phyloP scores from a whole-genome alignment of 805 yeast genomes.

The Cyberlindnera euphorbiae region DNA sequence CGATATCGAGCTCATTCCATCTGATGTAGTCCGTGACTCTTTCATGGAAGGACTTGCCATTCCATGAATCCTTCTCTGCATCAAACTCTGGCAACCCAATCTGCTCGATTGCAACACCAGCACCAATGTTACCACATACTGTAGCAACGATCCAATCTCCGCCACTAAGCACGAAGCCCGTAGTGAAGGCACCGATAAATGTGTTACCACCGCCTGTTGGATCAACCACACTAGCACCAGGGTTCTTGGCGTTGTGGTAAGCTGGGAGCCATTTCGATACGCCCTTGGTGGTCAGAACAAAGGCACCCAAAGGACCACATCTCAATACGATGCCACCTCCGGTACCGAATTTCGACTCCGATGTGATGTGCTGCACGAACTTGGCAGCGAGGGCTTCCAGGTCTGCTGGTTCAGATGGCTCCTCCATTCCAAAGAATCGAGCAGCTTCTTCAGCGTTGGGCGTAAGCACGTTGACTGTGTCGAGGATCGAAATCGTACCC shows the following conservation, averaged over 20 bases:
- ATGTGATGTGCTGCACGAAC: conserved; percentile 38
- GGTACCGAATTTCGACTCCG: conserved; percentile 25
- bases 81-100: conserved; percentile 60
- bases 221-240: conserved; percentile 52
- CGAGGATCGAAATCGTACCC: conserved; percentile 33
- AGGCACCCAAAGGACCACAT: conserved; percentile 74
- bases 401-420: conserved; percentile 36
- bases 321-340: conserved; percentile 56
- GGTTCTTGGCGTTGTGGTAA: conserved; percentile 48
- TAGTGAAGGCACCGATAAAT: conserved; percentile 74
- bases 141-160: conserved; percentile 50
- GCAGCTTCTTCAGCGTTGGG: conserved; percentile 89
- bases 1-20: conserved; percentile 15
- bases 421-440: conserved; percentile 43
- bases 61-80: conserved; percentile 46
- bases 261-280: conserved; percentile 57
- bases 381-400: conserved; percentile 40
- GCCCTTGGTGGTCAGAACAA: conserved; percentile 33
- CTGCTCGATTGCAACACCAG: conserved; percentile 79
- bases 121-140: conserved; percentile 67
- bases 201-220: conserved; percentile 97
- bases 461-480: conserved; percentile 54
- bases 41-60: conserved; percentile 42
- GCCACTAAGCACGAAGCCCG: conserved; percentile 48
- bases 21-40: conserved; percentile 40